Percentiles rank a stretch among this genome's conserved stretches.
Evolutionary conservation across 257 asterid genomes (phyloP).

Genomic region (Capsicum pubescens): DNA sequence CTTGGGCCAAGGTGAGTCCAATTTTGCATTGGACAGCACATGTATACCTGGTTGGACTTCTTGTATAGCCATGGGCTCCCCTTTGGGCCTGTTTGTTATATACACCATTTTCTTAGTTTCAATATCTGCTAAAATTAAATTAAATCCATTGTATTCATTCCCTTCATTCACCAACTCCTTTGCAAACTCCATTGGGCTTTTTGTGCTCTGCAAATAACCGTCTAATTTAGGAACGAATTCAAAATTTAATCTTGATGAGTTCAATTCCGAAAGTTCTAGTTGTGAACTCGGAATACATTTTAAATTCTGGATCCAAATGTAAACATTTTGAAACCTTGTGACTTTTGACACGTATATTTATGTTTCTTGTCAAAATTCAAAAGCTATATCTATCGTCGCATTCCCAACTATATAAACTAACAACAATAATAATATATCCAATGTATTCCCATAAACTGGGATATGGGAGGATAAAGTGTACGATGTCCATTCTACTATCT

Average conservation of each 20-base stretch:
- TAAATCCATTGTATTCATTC: slow-evolving; percentile 68
- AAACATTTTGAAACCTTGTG: not conserved
- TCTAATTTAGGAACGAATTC: too few species aligned
- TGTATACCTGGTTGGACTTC: slow-evolving; percentile 65
- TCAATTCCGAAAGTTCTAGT: not conserved
- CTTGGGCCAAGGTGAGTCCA: slow-evolving; percentile 86
- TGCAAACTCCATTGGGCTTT: slow-evolving; percentile 66
- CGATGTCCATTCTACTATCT: too few species aligned
- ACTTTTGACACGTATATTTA: not conserved
- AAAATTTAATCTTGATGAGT: not conserved
- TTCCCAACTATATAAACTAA: too few species aligned
- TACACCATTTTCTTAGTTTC: slow-evolving; percentile 59
- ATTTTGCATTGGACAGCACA: slow-evolving; percentile 62
- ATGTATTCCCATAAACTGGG: too few species aligned
- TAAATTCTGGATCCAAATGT: not conserved
- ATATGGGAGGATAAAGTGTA: too few species aligned
- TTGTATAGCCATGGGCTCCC: slow-evolving; percentile 44
- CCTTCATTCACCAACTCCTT: slow-evolving; percentile 56
- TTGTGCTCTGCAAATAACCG: slow-evolving; percentile 50
- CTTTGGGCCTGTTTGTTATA: slow-evolving; percentile 69
- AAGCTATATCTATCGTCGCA: not conserved
- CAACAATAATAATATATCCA: too few species aligned
- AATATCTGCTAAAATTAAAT: slow-evolving; percentile 64
- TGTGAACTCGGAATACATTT: not conserved
- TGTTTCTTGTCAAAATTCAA: too few species aligned